Evolutionary conservation across 1,284 basidiomycete genomes (phyloP).

Genomic region (Microbotryum silenes-acaulis): DNA sequence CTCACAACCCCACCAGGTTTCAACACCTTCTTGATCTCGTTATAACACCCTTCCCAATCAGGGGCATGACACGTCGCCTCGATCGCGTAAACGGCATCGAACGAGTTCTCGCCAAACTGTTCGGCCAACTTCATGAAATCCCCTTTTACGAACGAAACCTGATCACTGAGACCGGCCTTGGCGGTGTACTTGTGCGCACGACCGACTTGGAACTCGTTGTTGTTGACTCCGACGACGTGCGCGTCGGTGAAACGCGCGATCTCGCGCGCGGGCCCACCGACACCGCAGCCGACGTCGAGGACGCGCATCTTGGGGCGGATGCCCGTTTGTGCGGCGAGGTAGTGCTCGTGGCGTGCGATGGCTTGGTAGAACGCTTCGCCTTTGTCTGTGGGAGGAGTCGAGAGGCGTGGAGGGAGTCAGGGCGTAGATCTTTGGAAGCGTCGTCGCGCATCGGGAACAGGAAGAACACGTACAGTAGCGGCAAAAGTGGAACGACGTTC

Average conservation of each 20-base stretch:
- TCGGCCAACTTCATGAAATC: slow-evolving; percentile 95
- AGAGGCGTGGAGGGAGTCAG: too few relatives aligned
- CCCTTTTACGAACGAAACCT: slow-evolving; percentile 72
- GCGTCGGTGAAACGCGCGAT: slow-evolving; percentile 87
- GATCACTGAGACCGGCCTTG: slow-evolving; percentile 64
- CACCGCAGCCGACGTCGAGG: slow-evolving; percentile 95
- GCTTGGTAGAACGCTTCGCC: slow-evolving; percentile 78
- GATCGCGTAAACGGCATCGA: slow-evolving; percentile 85
- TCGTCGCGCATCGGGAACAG: too few relatives aligned
- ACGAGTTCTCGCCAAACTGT: slow-evolving; percentile 86
- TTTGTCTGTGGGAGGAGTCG: slow-evolving; percentile 50
- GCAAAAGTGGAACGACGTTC: slow-evolving; percentile 81
- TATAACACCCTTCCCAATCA: slow-evolving; percentile 89
- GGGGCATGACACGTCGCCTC: slow-evolving; percentile 96
- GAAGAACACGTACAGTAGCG: slow-evolving; percentile 53
- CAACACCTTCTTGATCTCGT: slow-evolving; percentile 85
- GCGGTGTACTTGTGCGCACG: slow-evolving; percentile 78
- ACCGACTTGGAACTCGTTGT: slow-evolving; percentile 90
- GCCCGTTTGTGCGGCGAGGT: slow-evolving; percentile 77
- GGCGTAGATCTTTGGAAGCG: too few relatives aligned
- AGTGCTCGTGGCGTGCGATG: slow-evolving; percentile 95
- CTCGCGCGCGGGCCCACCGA: slow-evolving; percentile 92
- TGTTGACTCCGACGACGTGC: slow-evolving; percentile 83
- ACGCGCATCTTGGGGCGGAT: slow-evolving; percentile 86
- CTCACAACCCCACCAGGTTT: slow-evolving; percentile 92